Base-by-base conservation (phyloP, 176 grass and related monocot species). In the Rhynchospora tenuis region DNA sequence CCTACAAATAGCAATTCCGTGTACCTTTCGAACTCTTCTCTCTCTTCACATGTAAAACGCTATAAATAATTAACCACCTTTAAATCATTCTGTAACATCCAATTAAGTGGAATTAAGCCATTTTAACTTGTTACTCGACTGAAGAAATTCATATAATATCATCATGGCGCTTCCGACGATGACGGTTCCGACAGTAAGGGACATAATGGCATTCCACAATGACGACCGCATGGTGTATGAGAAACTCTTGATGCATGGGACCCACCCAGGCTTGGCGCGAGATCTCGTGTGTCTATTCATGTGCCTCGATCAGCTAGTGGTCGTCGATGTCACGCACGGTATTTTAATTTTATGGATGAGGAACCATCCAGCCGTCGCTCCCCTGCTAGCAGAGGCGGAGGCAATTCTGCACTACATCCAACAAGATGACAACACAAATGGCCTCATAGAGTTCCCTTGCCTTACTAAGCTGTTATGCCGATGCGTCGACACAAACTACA, bases 181-280 rank as follows among this genome's bases (percentile, higher is more conserved):
- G 27, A n/a, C 20, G 56, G 31, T 79, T 57, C 78, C 78, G 24
- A 81, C 56, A 23, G 9, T 81, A 20, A 81, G 58, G 63, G 55
- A 59, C 56, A 81, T 81, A 42, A 81, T 81, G 78, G 78, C 31
- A 0, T 81, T 81, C 58, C 78, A 81, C 57, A 42, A 58, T 7
- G 27, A 47, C 9, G 78, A 81, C 33, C 78, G 78, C 7, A 19
- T 38, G 31, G 59, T 81, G 33, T 81, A 81, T 9, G 78, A 81
- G 56, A 81, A 81, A 61, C 29, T 81, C 4, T 2, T 64, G 13
- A 44, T 23, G 26, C 56, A 45, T 15, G 58, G 78, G 26, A 60
- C 54, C 17, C 56, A 63, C 29, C 31, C 24, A 11, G n/a, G 43
- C 17, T 9, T 81, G 8, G 78, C 56, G 12, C 78, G 55, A 47